These are phyloP conservation scores for Heterococcus sp. DNA, from an alignment of 108 stramenopile genomes.

Conservation along the genomic window DNA sequence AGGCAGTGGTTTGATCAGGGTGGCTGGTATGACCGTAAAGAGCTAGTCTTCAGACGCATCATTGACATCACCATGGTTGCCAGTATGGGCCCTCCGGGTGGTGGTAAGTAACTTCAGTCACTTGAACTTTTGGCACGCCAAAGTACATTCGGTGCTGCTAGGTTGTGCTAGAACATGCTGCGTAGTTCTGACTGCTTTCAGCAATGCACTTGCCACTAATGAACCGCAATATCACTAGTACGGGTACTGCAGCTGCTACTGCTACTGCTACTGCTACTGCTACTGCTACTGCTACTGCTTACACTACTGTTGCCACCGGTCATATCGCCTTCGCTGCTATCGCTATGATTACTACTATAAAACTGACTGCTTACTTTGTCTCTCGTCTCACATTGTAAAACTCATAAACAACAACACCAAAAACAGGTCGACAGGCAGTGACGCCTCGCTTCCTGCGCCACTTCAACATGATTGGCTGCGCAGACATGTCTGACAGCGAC, in stretches of 20 bases:
- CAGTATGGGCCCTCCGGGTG: conserved; percentile 66
- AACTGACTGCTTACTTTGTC: not conserved
- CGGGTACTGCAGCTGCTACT: no score
- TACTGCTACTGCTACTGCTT: no score
- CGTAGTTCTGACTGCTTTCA: no score
- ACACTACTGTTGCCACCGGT: not conserved
- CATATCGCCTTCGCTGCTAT: not conserved
- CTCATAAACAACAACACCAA: not conserved
- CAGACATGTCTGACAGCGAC: conserved; percentile 60
- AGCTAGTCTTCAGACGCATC: conserved; percentile 61
- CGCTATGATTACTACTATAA: not conserved
- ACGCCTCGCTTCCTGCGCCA: conserved; percentile 65
- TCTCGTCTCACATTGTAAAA: not conserved
- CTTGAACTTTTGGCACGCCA: not conserved
- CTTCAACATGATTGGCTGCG: conserved; percentile 67
- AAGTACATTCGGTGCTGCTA: no score
- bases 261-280: no score
- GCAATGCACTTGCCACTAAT: no score
- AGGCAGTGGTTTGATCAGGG: conserved; percentile 70
- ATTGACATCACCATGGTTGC: conserved; percentile 65
- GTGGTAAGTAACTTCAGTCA: not conserved
- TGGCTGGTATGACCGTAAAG: conserved; percentile 70
- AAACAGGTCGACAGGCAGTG: conserved; percentile 49
- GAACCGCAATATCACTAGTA: no score
- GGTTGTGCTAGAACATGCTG: no score